Evolutionary conservation across 2,329 filamentous ascomycete species (phyloP), one percentile per base, ranked within the genome.

Genomic region (Diaporthe sp.): DNA sequence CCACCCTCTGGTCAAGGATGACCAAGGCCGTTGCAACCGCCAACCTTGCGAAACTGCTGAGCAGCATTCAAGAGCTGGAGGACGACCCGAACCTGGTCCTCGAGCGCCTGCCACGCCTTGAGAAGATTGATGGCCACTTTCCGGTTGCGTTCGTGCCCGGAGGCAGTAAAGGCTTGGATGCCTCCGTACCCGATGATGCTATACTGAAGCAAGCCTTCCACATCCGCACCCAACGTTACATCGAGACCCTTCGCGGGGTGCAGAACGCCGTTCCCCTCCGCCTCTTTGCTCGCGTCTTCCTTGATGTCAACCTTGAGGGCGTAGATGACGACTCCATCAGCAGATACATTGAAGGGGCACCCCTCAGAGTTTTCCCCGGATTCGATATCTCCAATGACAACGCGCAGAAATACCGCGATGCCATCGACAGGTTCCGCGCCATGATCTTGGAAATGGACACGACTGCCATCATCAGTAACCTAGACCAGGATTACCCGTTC

Each of bases 21-120:
- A 57, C 51, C 55, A 73, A 46, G 51, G 67, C 76, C 9, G 76
- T 77, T 17, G 57, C 76, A 37, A 73, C 62, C n/a, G 83, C 82
- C 37, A 87, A 87, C 73, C 79, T 85, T 7, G 83, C 82, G 31
- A 80, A 80, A 6, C 80, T 84, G 9, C 80, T 85, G 15, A 81
- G 84, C 71, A 72, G 76, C 28, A 77, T 77, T 12, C 62, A 76
- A 34, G 73, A 46, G 28, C 74, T 73, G 44, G 51, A 73, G 31
- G 77, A 79, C 6, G 76, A 84, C 46, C 71, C 76, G 17, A 62
- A 58, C 31, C 58, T 80, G n/a, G 78, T 44, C 55, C 73, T 15
- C 65, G 78, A 80, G 34, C 71, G 79, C 3, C 75, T 80, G 6
- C 65, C 76, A n/a, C 78, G 85, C 19, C 77, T 87, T 6, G 75